Evolutionary conservation across 495 filamentous ascomycete genomes (phyloP), one percentile per base, ranked within the genome.

Genomic region (Clavariopsis aquatica): DNA sequence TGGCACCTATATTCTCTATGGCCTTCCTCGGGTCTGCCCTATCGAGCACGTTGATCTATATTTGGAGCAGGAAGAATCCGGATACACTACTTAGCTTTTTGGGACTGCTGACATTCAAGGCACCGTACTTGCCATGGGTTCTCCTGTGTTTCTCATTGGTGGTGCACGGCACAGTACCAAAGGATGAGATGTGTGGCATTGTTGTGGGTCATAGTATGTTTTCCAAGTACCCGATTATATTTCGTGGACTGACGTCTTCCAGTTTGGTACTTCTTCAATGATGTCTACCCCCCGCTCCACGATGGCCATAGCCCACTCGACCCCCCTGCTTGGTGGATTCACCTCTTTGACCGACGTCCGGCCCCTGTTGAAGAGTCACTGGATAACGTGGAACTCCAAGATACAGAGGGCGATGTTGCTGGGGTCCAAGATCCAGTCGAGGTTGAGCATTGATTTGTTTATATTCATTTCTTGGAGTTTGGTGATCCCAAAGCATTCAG

Each of bases 211-310:
- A 98, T 77, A 75, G 82, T 84, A 73, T 63, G 81, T 74, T 24
- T 10, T 47, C 20, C 49, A 26, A 22, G 23, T 38, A 17, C 5
- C 29, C 29, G 5, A 2, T 15, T 12, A 19, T 1, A 19, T 4
- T 8, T 9, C 12, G 7, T 4, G 46, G 10, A 59, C 66, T 73
- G 52, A 74, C 46, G 19, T 28, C 43, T 10, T 1, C 23, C 49
- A 84, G 83, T 98, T 29, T 98, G 93, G 89, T 98, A 98, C 74
- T 98, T 96, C 79, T 98, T 98, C 78, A 89, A 86, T 52, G 94
- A 98, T 71, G 92, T 98, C 17, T 98, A 96, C 74, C 94, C 94
- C 6, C 87, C 91, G 27, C 82, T 97, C 49, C 89, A 96, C 74
- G 85, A 86, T 65, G 93, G 92, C 27, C 87, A 88, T 47, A 83